Base-by-base conservation (phyloP, 2,329 filamentous ascomycete genomes). In the Alternaria tenuissima region DNA sequence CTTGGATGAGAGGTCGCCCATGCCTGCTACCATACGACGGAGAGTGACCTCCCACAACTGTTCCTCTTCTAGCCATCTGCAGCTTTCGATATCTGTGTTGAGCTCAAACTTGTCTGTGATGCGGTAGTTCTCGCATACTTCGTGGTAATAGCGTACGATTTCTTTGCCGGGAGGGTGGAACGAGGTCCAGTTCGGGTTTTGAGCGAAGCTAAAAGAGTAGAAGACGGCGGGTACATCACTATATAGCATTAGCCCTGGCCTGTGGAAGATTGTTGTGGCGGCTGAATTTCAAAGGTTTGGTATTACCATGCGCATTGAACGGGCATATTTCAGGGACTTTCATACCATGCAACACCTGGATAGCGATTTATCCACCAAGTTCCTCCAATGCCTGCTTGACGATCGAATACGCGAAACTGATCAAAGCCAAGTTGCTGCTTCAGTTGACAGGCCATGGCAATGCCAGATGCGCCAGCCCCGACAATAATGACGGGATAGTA, bases 321-420 rank as follows among this genome's bases (percentile, higher is more conserved):
- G 18, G 22, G 22, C 14, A 12, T 22, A 36, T 22, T 38, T 52
- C 5, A 24, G 28, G 18, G 26, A 70, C 68, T 52, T 36, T 36
- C 32, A 36, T 64, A 75, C 71, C 69, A 74, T 47, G 70, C 67
- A 75, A 79, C 76, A 41, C 79, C 78, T 18, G 77, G 88, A 73
- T 90, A 90, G 32, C 82, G 79, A 71, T 89, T 90, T 44, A 83
- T 83, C 75, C 82, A 83, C 88, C 88, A 91, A 1, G 88, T 89
- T 7, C 88, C 88, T 32, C 88, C 88, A 43, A 89, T 80, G 3
- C 83, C 82, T 4, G 80, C 76, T 61, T 87, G 80, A 12, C 85
- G 80, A 24, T 90, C 88, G 60, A 89, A 89, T 69, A 90, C 82
- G 28, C 80, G 79, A 66, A 90, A 83, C 61, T 89, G 86, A 62